Base-by-base conservation (phyloP, 805 yeast species). In the Helenozyma rhizophorensis region DNA sequence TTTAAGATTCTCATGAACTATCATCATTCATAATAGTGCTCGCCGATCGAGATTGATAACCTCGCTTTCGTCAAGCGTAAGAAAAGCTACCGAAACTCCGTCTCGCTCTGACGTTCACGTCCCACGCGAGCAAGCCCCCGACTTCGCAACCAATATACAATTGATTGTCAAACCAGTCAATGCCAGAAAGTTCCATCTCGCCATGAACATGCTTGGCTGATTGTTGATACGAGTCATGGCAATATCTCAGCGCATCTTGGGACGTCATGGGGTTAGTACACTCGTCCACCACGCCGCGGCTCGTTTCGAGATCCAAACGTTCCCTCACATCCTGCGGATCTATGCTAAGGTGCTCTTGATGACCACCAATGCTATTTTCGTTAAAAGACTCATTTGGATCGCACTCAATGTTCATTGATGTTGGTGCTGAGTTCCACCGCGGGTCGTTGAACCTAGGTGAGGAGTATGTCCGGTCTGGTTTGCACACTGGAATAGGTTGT, bases 121-220 rank as follows among this genome's bases (percentile, higher is more conserved):
- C 75, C 88, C 90, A 84, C 43, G 70, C 66, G 28, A 79, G 65
- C 14, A 85, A 61, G 1, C 94, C 94, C 27, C 72, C 75, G 38
- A 76, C 80, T 32, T 64, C 65, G 38, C 68, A 56, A 4, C 71
- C 71, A 32, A 67, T 58, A 16, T 55, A 46, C 28, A 67, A 49
- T 37, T 57, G 57, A 27, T 48, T 51, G 19, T 49, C 51, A 33
- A 36, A 42, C 60, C 66, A 59, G 37, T 64, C 71, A 14, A 67
- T 37, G 5, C 72, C 72, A 7, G 60, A 48, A 21, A 67, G 47
- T 37, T 64, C 66, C 68, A 66, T 62, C 42, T 67, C 72, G 9
- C 72, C 72, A 32, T 61, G 55, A 12, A 60, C 51, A 36, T 62
- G 66, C 36, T 58, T 62, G 15, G 48, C 37, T 1, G 61, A 36